These are phyloP conservation scores for Corrigiola litoralis DNA, from an alignment of 179 eudicot genomes.

Conservation along the genomic window DNA sequence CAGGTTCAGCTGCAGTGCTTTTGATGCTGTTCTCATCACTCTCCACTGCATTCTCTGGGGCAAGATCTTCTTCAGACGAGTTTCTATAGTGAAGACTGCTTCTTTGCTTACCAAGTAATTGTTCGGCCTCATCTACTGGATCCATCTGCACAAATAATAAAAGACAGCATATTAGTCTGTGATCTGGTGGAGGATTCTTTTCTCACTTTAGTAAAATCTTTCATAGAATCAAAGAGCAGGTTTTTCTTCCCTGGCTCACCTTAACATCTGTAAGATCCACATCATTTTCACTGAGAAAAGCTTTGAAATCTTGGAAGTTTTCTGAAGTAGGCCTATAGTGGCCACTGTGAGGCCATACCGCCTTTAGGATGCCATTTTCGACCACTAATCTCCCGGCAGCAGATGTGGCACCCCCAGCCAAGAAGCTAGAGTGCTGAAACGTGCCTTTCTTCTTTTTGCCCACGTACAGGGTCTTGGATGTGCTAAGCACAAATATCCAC, in stretches of 20 bases:
- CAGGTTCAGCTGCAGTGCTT: conserved; percentile 12
- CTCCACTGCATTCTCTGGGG: conserved; percentile 26
- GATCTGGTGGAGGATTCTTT: not conserved
- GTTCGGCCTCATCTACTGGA: conserved; percentile 66
- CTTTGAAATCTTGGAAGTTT: conserved; percentile 77
- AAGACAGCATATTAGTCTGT: not conserved
- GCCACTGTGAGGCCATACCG: conserved; percentile 99
- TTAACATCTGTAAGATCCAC: conserved; percentile 73
- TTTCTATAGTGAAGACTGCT: conserved; percentile 45
- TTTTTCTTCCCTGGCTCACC: conserved; percentile 33
- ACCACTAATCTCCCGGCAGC: conserved; percentile 91
- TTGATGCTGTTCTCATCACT: conserved; percentile 26
- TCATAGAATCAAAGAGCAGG: not conserved
- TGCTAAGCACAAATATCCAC: conserved; percentile 95
- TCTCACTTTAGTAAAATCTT: not conserved
- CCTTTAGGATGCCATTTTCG: conserved; percentile 71
- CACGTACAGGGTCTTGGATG: conserved; percentile 71
- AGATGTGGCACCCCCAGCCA: conserved; percentile 96
- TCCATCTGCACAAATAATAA: conserved; percentile 52
- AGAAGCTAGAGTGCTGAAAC: conserved; percentile 94
- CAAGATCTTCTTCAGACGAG: conserved; percentile 65
- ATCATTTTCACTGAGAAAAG: conserved; percentile 62
- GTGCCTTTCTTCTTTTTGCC: conserved; percentile 87
- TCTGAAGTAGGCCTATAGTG: conserved; percentile 87
- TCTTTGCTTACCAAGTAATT: conserved; percentile 35